A percentile compares a stretch with the other conserved stretches of the same genome.
phyloP scores from a whole-genome alignment of 1,284 basidiomycete species.

The Testicularia cyperi region DNA sequence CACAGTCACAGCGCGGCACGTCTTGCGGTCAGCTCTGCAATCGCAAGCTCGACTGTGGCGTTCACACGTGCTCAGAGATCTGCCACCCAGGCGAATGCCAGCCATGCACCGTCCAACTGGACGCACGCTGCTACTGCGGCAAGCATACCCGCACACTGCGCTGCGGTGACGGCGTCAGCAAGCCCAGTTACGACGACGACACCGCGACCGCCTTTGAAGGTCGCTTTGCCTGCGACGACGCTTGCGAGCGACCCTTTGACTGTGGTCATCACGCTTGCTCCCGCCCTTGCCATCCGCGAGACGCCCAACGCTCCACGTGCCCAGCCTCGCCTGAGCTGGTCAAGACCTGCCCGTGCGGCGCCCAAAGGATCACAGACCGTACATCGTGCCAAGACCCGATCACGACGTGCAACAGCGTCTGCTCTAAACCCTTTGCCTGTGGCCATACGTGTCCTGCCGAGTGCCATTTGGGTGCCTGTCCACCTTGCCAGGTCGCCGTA shows the following conservation, averaged over 20 bases:
- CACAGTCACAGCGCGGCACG: slow-evolving; percentile 38
- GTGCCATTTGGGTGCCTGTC: slow-evolving; percentile 53
- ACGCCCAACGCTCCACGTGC: slow-evolving; percentile 23
- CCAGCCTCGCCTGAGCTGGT: slow-evolving; percentile 45
- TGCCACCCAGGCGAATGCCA: slow-evolving; percentile 53
- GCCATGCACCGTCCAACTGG: slow-evolving; percentile 33
- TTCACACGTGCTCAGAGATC: slow-evolving; percentile 40
- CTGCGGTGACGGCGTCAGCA: slow-evolving; percentile 46
- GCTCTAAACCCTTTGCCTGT: slow-evolving; percentile 39
- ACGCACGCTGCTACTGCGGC: slow-evolving; percentile 53
- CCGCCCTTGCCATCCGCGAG: slow-evolving; percentile 44
- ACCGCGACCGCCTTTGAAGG: slow-evolving; percentile 24
- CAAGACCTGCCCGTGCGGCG: slow-evolving; percentile 54
- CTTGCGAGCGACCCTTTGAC: slow-evolving; percentile 41
- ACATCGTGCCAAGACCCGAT: slow-evolving; percentile 49
- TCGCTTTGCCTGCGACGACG: slow-evolving; percentile 38
- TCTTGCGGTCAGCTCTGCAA: slow-evolving; percentile 52
- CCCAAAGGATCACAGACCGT: slow-evolving; percentile 26
- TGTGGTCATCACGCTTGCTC: slow-evolving; percentile 53
- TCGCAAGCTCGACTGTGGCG: slow-evolving; percentile 48
- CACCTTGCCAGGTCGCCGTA: slow-evolving; percentile 46
- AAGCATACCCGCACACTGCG: slow-evolving; percentile 38
- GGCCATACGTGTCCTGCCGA: slow-evolving; percentile 44
- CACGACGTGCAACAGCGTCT: slow-evolving; percentile 45
- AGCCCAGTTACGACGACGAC: slow-evolving; percentile 23